Evolutionary conservation across 371 early-diverging fungal genomes (phyloP), one percentile per base, ranked within the genome.

Genomic region (Mortierella sp.): DNA sequence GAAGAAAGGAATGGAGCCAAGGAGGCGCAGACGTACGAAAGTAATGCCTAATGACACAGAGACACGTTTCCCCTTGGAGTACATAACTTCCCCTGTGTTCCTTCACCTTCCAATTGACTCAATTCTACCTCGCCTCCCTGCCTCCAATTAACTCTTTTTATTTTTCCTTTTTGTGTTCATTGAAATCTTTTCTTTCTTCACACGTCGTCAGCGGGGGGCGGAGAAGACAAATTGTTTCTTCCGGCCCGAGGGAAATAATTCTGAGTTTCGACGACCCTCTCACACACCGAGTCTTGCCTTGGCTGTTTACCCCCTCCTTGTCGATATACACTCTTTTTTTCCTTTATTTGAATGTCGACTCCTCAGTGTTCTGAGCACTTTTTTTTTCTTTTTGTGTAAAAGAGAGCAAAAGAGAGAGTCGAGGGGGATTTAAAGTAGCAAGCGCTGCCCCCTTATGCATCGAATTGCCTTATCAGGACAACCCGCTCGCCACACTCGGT

Each of bases 171-270:
- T 63, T 31, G 34, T 63, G 63, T 16, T 31, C 63, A 19, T 31
- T 50, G 50, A 50, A 50, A 13, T 50, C 50, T 14, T 4, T 31
- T 57, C 28, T 34, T 14, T 34, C 19, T 0, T 2, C 38, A 8
- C 42, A 38, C 1, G 42, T 31, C 34, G 19, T 19, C 63, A 34
- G 50, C 50, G 50, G 50, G 50, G 16, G 50, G 50, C 50, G 50
- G 50, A 50, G 14, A 50, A 0, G 63, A 63, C 14, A 34, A 63
- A 31, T 63, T 63, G 34, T 63, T 63, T 63, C 63, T 63, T 34
- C 63, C 63, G 63, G 63, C 63, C 63, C 63, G 63, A 63, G 63
- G 63, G 63, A 63, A 63, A 63, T 63, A 63, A 34, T 31, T 19
- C 0, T 14, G 50, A 2, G 50, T 16, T 50, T 48, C 14, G 42